Evolutionary conservation across 2,329 filamentous ascomycete species (phyloP).

Genomic region (Fusarium oxysporum): DNA sequence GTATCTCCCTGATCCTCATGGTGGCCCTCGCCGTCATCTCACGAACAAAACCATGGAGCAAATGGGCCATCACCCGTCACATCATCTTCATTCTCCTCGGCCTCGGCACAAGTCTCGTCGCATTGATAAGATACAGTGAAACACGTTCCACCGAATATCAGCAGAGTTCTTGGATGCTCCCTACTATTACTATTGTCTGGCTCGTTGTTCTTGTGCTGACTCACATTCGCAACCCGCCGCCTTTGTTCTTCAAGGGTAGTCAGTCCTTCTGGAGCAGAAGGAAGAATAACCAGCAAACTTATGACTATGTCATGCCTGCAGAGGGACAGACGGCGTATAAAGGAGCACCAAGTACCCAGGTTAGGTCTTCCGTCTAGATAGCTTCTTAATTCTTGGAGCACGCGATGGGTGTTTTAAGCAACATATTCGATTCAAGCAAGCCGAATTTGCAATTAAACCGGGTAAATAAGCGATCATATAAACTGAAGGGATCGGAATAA

Average conservation of each 20-base stretch:
- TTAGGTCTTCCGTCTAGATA: not conserved
- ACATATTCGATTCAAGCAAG: not conserved
- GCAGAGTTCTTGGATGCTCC: slow-evolving; percentile 48
- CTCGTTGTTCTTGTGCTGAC: slow-evolving; percentile 49
- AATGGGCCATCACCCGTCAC: slow-evolving; percentile 49
- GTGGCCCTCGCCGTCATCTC: slow-evolving; percentile 47
- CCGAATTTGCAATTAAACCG: not conserved
- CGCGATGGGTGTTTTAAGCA: not conserved
- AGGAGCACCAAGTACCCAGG: not conserved
- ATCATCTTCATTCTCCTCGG: slow-evolving; percentile 47
- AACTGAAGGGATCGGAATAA: too few species aligned
- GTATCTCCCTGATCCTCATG: slow-evolving; percentile 49
- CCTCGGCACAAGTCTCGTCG: slow-evolving; percentile 46
- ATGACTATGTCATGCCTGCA: slow-evolving; percentile 24
- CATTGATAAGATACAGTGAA: slow-evolving; percentile 41
- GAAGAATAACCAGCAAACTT: slow-evolving; percentile 12
- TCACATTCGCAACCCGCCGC: slow-evolving; percentile 47
- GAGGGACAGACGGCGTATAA: slow-evolving; percentile 23
- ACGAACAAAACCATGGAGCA: slow-evolving; percentile 47
- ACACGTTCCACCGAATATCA: slow-evolving; percentile 38
- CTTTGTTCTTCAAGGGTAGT: slow-evolving; percentile 36
- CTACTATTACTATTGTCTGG: slow-evolving; percentile 51
- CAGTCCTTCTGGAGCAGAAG: slow-evolving; percentile 31
- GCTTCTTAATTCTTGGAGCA: not conserved
- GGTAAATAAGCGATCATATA: not conserved